Base-by-base conservation (phyloP, 1,284 basidiomycete genomes). In the Ustilago shanxiensis region DNA sequence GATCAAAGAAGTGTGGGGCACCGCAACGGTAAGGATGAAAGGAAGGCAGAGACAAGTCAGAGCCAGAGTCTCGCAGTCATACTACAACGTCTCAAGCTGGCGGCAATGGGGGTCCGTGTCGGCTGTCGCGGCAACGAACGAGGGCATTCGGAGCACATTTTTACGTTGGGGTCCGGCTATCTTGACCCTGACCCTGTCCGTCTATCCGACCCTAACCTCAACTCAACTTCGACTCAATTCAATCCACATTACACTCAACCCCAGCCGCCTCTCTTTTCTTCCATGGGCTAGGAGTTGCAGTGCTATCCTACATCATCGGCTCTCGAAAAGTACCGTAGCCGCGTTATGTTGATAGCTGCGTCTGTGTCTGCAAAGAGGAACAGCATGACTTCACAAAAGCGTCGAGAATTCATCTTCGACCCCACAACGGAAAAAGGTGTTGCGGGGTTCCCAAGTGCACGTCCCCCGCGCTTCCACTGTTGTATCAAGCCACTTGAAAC, bases 41-140 rank as follows among this genome's bases (percentile, higher is more conserved):
- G 35, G 35, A 16, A 11, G 35, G 35, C 14, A 37, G 35, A 8
- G 14, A 14, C 9, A 11, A 3, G n/a, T n/a, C 8, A 37, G 14
- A 37, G 6, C 35, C 35, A 3, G 14, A 37, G 9, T 37, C 9
- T 7, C 31, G 31, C 31, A 7, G 31, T 33, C 31, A 11, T n/a
- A n/a, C n/a, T n/a, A n/a, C n/a, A n/a, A n/a, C n/a, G n/a, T n/a
- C n/a, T n/a, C n/a, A n/a, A n/a, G n/a, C n/a, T n/a, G n/a, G n/a
- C n/a, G n/a, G n/a, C n/a, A n/a, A n/a, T n/a, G n/a, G n/a, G n/a
- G n/a, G n/a, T n/a, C n/a, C n/a, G n/a, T n/a, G n/a, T 58, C 62
- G 62, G 62, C 55, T 65, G 55, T 65, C 62, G 55, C 62, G 62
- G 62, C 62, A 65, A 65, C 28, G 6, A 26, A 47, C n/a, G n/a